Evolutionary conservation across 1,284 basidiomycete species (phyloP).

Genomic region (Tremellales sp.): DNA sequence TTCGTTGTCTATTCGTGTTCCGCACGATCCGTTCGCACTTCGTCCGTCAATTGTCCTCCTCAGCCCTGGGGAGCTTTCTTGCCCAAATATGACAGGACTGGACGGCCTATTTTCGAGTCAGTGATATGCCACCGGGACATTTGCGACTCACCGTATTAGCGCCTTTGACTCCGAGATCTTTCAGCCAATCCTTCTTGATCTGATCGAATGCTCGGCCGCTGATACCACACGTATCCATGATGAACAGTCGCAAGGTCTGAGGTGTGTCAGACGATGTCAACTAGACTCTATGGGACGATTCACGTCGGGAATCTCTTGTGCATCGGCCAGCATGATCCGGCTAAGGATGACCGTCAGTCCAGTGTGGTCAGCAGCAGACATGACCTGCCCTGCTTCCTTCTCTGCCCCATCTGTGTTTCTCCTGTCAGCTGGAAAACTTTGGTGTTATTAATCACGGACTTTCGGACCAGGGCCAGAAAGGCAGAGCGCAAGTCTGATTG

Average conservation of each 20-base stretch:
- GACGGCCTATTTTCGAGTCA: too few species aligned
- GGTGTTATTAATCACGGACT: background rate
- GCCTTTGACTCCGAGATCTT: background rate
- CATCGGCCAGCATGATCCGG: slow-evolving; percentile 2
- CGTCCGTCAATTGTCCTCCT: too few species aligned
- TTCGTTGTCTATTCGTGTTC: too few species aligned
- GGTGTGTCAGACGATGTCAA: background rate
- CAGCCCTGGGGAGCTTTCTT: too few species aligned
- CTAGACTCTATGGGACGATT: background rate
- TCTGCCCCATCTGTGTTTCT: too few species aligned
- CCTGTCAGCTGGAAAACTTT: too few species aligned
- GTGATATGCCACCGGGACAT: too few species aligned
- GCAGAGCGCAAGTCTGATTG: background rate
- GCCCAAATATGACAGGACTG: too few species aligned
- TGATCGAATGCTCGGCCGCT: background rate
- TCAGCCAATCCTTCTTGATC: background rate
- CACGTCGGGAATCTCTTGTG: slow-evolving; percentile 1
- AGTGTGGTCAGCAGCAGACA: background rate
- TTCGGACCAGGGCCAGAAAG: slow-evolving; percentile 8
- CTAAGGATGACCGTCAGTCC: background rate
- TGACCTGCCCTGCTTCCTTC: too few species aligned
- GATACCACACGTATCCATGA: slow-evolving; percentile 3
- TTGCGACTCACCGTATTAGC: too few species aligned
- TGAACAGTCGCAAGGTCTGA: slow-evolving; percentile 2
- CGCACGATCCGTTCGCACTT: too few species aligned